phyloP scores from a whole-genome alignment of 225 moss, liverwort and hornwort genomes.

The Polytrichum commune region DNA sequence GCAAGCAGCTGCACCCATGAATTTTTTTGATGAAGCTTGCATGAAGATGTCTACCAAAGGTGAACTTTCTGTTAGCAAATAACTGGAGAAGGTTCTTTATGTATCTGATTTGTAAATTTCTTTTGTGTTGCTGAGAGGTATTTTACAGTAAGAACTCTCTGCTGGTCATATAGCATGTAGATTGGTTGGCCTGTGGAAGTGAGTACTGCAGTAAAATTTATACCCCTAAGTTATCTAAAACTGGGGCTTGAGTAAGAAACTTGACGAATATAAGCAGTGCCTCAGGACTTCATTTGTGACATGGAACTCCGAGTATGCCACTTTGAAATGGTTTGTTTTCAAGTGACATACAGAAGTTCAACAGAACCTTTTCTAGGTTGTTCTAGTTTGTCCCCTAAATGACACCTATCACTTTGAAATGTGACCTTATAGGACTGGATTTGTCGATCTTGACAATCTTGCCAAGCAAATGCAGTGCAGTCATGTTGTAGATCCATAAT shows the following conservation, averaged over 20 bases:
- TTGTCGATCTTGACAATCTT: no score
- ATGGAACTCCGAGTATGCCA: no score
- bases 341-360: no score
- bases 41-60: constrained; percentile 59
- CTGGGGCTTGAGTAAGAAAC: not conserved
- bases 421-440: no score
- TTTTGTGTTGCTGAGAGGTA: not conserved
- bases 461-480: no score
- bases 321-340: no score
- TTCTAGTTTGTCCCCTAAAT: no score
- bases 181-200: not conserved
- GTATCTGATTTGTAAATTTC: not conserved
- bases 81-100: not conserved
- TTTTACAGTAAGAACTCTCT: not conserved
- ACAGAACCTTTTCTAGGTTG: no score
- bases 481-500: no score
- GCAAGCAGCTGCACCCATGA: constrained; percentile 43
- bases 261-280: not conserved
- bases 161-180: not conserved
- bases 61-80: not conserved
- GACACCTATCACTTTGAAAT: no score
- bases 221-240: not conserved
- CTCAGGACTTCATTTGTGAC: no score
- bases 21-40: constrained; percentile 59
- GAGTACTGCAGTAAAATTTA: not conserved